Evolutionary conservation across 1,284 basidiomycete genomes (phyloP), one percentile per base, ranked within the genome.

Genomic region (Microbotryum violaceum): DNA sequence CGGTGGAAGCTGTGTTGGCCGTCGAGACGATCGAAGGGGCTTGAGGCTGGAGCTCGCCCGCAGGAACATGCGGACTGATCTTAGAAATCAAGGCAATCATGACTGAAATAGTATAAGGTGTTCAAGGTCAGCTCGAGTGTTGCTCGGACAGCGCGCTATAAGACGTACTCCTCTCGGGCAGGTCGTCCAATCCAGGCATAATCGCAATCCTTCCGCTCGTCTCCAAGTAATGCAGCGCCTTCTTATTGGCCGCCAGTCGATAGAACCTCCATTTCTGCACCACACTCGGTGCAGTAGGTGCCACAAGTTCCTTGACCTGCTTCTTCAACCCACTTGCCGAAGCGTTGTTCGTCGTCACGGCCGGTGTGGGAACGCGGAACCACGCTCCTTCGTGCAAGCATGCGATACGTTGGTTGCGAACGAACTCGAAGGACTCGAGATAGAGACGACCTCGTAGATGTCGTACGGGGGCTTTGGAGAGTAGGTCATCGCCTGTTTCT

Each of bases 371-470:
- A 70, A 87, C 89, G 66, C 87, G 82, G 75, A 93, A 92, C 90
- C 90, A 93, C 44, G 89, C 87, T n/a, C 90, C 90, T 72, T 90
- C 86, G 54, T 90, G 77, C 49, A 94, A 75, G 72, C 89, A 92
- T 67, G 89, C 87, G 70, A 92, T 86, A 51, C 93, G 82, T 76
- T 97, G 93, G 73, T 90, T 87, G 33, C 87, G 81, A 31, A 97
- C 86, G 71, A 96, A 94, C 71, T 94, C 91, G 71, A 85, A 91
- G 18, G 90, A 92, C 73, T 97, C 93, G 70, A 85, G 88, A 77
- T 89, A 89, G 46, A 97, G 80, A 71, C 89, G 89, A 31, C 86
- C 86, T 47, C 90, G 83, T 58, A 97, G 77, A 74, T 89, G 91
- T 89, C 88, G 81, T 31, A 94, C 84, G 10, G 89, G 89, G 9